phyloP scores from a whole-genome alignment of 164 flowering plant species.

The Stephania yunnanensis region DNA sequence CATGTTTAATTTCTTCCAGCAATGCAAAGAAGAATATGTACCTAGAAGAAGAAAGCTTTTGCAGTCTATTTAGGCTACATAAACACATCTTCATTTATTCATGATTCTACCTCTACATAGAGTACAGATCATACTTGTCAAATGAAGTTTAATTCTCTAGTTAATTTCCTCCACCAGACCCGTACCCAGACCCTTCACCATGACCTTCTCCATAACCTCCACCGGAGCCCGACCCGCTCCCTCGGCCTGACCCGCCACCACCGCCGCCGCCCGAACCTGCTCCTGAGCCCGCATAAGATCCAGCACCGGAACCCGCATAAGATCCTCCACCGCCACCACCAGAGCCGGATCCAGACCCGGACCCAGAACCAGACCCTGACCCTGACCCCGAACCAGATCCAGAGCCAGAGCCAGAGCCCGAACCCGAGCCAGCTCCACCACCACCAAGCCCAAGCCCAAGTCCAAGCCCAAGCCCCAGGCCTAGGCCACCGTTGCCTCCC shows the following conservation, averaged over 20 bases:
- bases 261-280: constrained; percentile 8
- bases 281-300: constrained; percentile 13
- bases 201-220: constrained; percentile 12
- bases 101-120: background rate
- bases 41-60: too few relatives aligned
- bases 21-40: too few relatives aligned
- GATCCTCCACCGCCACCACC: constrained; percentile 18
- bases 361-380: background rate
- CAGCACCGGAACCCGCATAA: constrained; percentile 18
- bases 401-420: constrained; percentile 14
- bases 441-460: constrained; percentile 22
- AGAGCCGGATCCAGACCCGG: constrained; percentile 15
- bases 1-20: too few relatives aligned
- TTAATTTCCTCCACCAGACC: constrained; percentile 7
- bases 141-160: background rate
- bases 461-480: constrained; percentile 17
- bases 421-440: constrained; percentile 19
- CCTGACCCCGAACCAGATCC: background rate
- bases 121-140: background rate
- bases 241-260: background rate
- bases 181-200: constrained; percentile 8
- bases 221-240: background rate
- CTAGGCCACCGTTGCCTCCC: constrained; percentile 28
- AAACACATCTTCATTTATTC: background rate
- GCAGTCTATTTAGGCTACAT: background rate